Conservation (phyloP, 768 basidiomycete genomes). For the Tubosaeta sp. region DNA sequence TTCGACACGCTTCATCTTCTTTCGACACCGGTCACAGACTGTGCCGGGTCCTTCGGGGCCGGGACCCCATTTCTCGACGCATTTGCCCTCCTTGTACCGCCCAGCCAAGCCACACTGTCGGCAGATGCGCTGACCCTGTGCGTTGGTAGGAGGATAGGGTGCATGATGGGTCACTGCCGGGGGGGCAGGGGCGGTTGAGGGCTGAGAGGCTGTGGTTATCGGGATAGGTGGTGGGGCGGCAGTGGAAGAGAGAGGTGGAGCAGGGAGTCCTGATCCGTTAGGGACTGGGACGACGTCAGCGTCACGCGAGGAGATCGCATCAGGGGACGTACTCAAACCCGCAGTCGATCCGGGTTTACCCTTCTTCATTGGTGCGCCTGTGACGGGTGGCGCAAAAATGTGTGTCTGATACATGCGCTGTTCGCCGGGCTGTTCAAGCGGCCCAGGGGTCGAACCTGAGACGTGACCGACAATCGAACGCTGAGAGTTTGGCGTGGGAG, state of each 20-base stretch:
- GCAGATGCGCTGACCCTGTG: constrained; percentile 70
- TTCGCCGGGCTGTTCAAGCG: constrained; percentile 33
- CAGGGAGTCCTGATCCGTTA: constrained; percentile 21
- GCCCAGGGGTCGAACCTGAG: constrained; percentile 19
- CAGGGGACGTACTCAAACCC: constrained; percentile 20
- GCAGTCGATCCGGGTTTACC: constrained; percentile 38
- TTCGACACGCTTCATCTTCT: constrained; percentile 85
- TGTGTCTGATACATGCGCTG: constrained; percentile 55
- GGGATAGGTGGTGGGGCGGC: constrained; percentile 17
- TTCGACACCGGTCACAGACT: constrained; percentile 81
- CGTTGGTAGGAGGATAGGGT: constrained; percentile 38
- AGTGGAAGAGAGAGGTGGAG: constrained; percentile 9
- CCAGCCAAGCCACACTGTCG: constrained; percentile 71
- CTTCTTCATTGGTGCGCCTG: constrained; percentile 70
- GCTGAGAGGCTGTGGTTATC: constrained; percentile 5
- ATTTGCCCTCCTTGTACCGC: constrained; percentile 79
- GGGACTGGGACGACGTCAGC: constrained; percentile 11
- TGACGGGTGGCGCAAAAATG: constrained; percentile 70
- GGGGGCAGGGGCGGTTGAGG: constrained; percentile 2
- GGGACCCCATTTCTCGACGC: constrained; percentile 86
- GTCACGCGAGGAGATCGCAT: constrained; percentile 5
- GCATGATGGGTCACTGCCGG: constrained; percentile 9
- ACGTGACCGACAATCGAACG: constrained; percentile 23
- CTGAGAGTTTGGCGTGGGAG: constrained; percentile 9
- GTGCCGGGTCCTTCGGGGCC: constrained; percentile 82